Base-by-base conservation (phyloP, 176 grass and related monocot genomes). In the Alopecurus myosuroides region DNA sequence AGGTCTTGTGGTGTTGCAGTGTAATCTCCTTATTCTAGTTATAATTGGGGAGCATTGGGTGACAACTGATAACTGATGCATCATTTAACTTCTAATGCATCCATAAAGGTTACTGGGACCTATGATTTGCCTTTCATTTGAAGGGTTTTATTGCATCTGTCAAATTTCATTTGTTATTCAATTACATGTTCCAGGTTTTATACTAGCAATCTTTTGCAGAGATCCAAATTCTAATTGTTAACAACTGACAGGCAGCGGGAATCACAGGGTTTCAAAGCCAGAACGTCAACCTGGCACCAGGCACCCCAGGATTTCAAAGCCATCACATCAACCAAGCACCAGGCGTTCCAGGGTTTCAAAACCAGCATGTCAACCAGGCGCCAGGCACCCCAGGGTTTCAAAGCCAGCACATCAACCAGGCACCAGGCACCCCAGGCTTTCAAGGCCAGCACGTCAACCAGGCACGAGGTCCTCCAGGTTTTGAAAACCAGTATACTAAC, bases 401-500 rank as follows among this genome's bases (percentile, higher is more conserved):
- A 39, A 62, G 22, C 46, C 85, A 81, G 33, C 69, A 65, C 18
- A 17, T 61, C 31, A 88, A 78, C 53, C 68, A 84, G 10, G 29
- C 76, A 85, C 7, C 46, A 46, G 46, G 56, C 20, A 25, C 71
- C 46, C 87, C 70, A 88, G 76, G 76, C 46, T 79, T 66, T 84
- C 81, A 84, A 66, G 79, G 55, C 66, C 67, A 65, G 34, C 52
- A 84, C 70, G 31, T 9, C 2, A 73, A 74, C 30, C 46, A 76
- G 69, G 58, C 69, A 52, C 68, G 26, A 36, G 68, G 40, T 0
- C 3, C 26, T 5, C 67, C 66, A 71, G 55, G 42, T 46, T 79
- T 79, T 64, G 55, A 76, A 67, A 85, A 80, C 77, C 87, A 80
- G 28, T 85, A 81, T 84, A 35, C 50, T 73, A 88, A 53, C 34